Base-by-base conservation (phyloP, 2,329 filamentous ascomycete genomes). In the Aureobasidium sp. region DNA sequence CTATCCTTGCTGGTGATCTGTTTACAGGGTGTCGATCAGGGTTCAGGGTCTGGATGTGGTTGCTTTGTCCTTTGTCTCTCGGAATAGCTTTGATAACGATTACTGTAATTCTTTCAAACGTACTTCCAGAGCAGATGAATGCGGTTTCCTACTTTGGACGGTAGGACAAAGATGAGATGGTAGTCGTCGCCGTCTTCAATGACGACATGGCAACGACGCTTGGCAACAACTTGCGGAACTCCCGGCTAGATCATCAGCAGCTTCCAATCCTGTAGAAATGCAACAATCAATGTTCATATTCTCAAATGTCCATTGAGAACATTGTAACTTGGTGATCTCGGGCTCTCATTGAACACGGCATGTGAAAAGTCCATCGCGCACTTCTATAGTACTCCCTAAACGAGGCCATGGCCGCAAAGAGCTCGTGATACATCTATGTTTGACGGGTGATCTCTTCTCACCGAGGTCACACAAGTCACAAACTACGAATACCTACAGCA, bases 141-240 rank as follows among this genome's bases (percentile, higher is more conserved):
- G 12, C 15, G 8, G 17, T 8, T 17, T 20, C 15, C 7, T 1
- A 6, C 3, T 7, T 6, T 9, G 17, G 14, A 9, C 15, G 14
- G 12, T 29, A 20, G 22, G 4, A 37, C 11, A 37, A 27, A 34
- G 1, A 39, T 37, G 3, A 12, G 4, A 17, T 15, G 6, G n/a
- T 37, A 20, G 12, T 55, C 51, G 39, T 56, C 39, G 41, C 45
- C 53, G 53, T 45, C 53, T n/a, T 57, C 53, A 29, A 57, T 57
- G 53, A 57, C 41, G 53, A 57, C 53, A 57, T 45, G 42, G 52
- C 15, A 56, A 37, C 52, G n/a, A 25, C 36, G 39, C 53, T 57
- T 57, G 53, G 53, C 53, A 42, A 42, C 12, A 42, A 55, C 51
- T 20, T 7, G 37, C 51, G 51, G 51, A 55, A 29, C 22, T 42